Base-by-base conservation (phyloP, 495 filamentous ascomycete species). In the Staphylotrichum longicolle region DNA sequence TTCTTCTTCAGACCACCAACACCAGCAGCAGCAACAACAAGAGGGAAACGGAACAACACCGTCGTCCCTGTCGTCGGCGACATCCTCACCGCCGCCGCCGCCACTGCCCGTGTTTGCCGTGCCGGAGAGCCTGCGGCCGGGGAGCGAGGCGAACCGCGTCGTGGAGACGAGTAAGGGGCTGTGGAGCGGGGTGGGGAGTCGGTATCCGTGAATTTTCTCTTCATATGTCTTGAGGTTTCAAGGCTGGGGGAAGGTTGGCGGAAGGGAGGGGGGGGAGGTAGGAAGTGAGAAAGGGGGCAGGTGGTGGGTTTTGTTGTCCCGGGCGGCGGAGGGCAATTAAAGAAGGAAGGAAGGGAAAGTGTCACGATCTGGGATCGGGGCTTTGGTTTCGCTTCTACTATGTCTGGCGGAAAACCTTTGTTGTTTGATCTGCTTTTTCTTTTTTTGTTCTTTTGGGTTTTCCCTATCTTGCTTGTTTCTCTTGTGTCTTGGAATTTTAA, bases 131-230 rank as follows among this genome's bases (percentile, higher is more conserved):
- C 34, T 73, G 68, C 32, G 69, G 65, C 70, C 70, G 6, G 70
- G 70, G 30, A 71, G 52, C 41, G 67, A 67, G 60, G 69, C 58
- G 48, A 73, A 73, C 52, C 45, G 58, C 54, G 70, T 73, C 5
- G 60, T 73, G 10, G 70, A 73, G 62, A 71, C 69, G 42, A 71
- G 69, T 49, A 73, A 70, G 42, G 70, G 70, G 47, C 11, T 73
- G 46, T 73, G 70, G 70, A 71, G 37, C 14, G 70, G 68, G 15
- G 49, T 49, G n/a, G 61, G 49, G 54, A 62, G 58, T 44, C 61
- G 69, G 55, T 27, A 27, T 27, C 61, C 64, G 58, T 69, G 61
- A 66, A 54, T 3, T 34, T 14, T 6, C 37, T 39, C 10, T 39
- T 39, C 37, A 6, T 50, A 30, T 27, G 20, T 27, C 11, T 8